phyloP scores from a whole-genome alignment of 139 green algal species.

The Micractinium sp. region DNA sequence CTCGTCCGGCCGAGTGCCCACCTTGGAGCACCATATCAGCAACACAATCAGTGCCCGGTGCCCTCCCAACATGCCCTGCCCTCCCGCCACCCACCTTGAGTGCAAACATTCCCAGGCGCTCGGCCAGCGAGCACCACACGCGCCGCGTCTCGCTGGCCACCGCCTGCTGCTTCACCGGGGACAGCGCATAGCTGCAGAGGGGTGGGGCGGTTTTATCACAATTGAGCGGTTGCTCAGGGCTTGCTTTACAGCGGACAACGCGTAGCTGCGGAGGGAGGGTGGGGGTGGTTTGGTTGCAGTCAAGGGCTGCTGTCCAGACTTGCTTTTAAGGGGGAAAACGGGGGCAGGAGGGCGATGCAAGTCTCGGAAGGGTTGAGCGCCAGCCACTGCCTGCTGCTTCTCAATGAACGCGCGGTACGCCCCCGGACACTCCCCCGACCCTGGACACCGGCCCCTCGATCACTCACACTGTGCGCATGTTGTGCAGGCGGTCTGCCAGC shows the following conservation, averaged over 20 bases:
- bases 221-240: too few species aligned
- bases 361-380: too few species aligned
- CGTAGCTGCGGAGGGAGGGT: constrained; percentile 21
- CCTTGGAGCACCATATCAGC: too few species aligned
- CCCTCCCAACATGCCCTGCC: neutral
- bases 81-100: constrained; percentile 73
- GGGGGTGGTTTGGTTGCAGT: constrained; percentile 30
- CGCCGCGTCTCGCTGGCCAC: constrained; percentile 89
- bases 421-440: too few species aligned
- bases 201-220: too few species aligned
- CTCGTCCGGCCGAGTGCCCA: too few species aligned
- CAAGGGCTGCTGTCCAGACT: too few species aligned
- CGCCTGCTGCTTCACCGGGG: constrained; percentile 71
- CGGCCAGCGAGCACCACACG: constrained; percentile 94
- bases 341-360: constrained; percentile 58
- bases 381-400: constrained; percentile 77
- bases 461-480: constrained; percentile 90
- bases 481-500: constrained; percentile 96
- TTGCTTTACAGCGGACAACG: too few species aligned
- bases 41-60: neutral
- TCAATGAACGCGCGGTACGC: too few species aligned
- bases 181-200: constrained; percentile 63
- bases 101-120: constrained; percentile 90
- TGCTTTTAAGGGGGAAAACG: neutral
- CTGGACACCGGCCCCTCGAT: too few species aligned